phyloP scores from a whole-genome alignment of 495 filamentous ascomycete genomes.

The Talaromyces ruber region DNA sequence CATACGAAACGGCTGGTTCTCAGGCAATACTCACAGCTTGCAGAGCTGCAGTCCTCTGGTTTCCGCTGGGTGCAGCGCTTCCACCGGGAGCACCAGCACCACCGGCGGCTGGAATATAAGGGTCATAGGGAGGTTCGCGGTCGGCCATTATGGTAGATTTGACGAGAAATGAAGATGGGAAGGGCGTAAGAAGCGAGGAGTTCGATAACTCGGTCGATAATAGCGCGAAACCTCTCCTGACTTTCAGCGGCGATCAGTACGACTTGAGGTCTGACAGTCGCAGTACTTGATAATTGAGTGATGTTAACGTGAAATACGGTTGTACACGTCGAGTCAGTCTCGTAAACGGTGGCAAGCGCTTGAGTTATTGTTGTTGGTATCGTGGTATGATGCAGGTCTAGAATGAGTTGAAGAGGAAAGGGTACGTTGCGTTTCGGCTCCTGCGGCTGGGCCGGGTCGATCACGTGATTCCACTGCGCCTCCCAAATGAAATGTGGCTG shows the following conservation, averaged over 20 bases:
- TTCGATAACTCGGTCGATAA: not conserved
- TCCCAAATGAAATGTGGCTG: not conserved
- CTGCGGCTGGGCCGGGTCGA: slow-evolving; percentile 18
- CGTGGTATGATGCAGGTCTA: not conserved
- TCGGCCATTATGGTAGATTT: slow-evolving; percentile 49
- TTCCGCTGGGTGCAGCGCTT: slow-evolving; percentile 49
- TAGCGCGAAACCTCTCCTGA: not conserved
- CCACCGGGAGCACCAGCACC: slow-evolving; percentile 38
- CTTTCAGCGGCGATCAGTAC: not conserved
- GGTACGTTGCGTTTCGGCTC: slow-evolving; percentile 1
- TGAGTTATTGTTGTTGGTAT: not conserved
- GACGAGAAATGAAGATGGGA: slow-evolving; percentile 8
- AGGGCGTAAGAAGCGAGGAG: slow-evolving; percentile 7
- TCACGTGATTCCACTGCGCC: slow-evolving; percentile 20
- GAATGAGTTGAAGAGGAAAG: not conserved
- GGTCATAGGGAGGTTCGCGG: slow-evolving; percentile 77
- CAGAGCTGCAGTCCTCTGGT: slow-evolving; percentile 61
- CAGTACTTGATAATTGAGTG: not conserved
- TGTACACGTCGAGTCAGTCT: not conserved
- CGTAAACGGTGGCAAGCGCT: not conserved
- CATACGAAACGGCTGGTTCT: not conserved
- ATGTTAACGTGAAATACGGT: not conserved
- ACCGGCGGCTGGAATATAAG: slow-evolving; percentile 77
- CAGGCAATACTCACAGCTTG: slow-evolving; percentile 61
- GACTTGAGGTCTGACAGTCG: not conserved